A percentile compares a stretch with the other conserved stretches of the same genome.
Conservation (phyloP, 176 grass and related monocot species). For the Avena eriantha region DNA sequence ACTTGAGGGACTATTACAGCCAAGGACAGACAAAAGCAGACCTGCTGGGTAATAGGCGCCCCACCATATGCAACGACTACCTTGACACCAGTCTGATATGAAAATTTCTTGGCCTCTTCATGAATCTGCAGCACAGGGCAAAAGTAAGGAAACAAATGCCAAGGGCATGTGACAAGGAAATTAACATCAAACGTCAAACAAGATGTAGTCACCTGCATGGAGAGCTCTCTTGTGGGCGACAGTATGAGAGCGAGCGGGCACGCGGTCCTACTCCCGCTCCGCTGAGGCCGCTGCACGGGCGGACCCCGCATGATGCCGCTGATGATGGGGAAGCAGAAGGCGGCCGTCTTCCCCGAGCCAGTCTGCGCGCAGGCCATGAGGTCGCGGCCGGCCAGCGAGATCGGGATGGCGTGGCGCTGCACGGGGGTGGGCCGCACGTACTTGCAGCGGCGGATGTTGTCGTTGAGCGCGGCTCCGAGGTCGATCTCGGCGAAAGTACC, state of each 20-base stretch:
- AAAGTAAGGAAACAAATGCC: not conserved
- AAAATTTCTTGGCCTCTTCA: slow-evolving; percentile 92
- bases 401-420: slow-evolving; percentile 89
- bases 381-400: slow-evolving; percentile 72
- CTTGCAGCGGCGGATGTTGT: slow-evolving; percentile 85
- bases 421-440: slow-evolving; percentile 95
- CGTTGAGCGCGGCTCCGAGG: slow-evolving; percentile 77
- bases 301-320: slow-evolving; percentile 77
- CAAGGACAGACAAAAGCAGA: slow-evolving; percentile 28
- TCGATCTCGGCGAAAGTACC: slow-evolving; percentile 87
- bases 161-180: not conserved
- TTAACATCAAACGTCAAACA: not conserved
- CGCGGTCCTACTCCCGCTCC: slow-evolving; percentile 53
- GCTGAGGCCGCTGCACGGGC: slow-evolving; percentile 32
- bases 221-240: slow-evolving; percentile 96
- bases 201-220: slow-evolving; percentile 66
- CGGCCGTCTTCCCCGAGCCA: slow-evolving; percentile 85
- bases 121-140: slow-evolving; percentile 69
- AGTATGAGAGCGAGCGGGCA: slow-evolving; percentile 83
- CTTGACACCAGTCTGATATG: slow-evolving; percentile 92
- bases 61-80: slow-evolving; percentile 96
- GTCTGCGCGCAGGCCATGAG: slow-evolving; percentile 99
- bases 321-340: slow-evolving; percentile 97
- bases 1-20: not conserved
- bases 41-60: slow-evolving; percentile 95